Base-by-base conservation (phyloP, 179 eudicot species). In the Patellifolia procumbens region DNA sequence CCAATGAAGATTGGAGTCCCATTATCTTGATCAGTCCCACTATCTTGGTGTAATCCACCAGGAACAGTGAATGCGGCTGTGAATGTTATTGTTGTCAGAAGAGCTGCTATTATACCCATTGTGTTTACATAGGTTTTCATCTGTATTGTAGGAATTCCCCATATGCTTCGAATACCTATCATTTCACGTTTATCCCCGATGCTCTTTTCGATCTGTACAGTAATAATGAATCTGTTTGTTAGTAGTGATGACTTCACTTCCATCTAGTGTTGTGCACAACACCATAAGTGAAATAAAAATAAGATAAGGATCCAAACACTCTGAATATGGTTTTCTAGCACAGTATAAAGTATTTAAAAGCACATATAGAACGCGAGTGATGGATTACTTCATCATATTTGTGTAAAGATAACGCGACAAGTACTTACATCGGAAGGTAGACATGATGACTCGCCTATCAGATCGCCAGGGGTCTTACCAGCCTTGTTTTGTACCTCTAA, bases 31-130 rank as follows among this genome's bases (percentile, higher is more conserved):
- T n/a, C n/a, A n/a, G n/a, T n/a, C n/a, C n/a, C n/a, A 0, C 9
- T 72, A 1, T 32, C 59, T 34, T 53, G n/a, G 53, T 43, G 13
- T 45, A 56, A 13, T 43, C 81, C 81, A 6, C 77, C 77, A 1
- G 77, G 81, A 8, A 79, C 72, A 0, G 81, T 39, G 8, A 63
- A 78, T 52, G 81, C 72, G 51, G 76, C 72, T 28, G 72, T 78
- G 52, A 73, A 79, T 10, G 77, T 79, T 66, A 79, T 79, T 11
- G 77, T 79, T 15, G 77, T 64, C 26, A 67, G 7, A 2, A 79
- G 72, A 2, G 81, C 68, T 1, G 73, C 81, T 74, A 58, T 59
- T 2, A 79, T 66, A 2, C 81, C 77, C 1, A 79, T 67, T 45
- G 81, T 73, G 61, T 46, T 79, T 1, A 32, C 73, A 19, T 79